Evolutionary conservation across 202 grass and related monocot genomes (phyloP).

Genomic region (Zizania palustris): DNA sequence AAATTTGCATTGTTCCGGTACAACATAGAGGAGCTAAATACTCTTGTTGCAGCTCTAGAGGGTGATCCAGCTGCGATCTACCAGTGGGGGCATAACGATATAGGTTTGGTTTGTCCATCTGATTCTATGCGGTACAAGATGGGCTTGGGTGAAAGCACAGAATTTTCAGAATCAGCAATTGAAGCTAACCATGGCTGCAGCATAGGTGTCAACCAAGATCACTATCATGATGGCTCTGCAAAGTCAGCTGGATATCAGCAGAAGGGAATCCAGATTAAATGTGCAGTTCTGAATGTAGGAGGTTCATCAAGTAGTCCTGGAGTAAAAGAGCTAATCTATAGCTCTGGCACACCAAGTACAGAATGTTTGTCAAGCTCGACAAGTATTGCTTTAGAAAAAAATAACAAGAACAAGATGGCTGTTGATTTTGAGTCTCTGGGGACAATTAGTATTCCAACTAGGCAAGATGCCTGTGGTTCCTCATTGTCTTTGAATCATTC

Average conservation of each 20-base stretch:
- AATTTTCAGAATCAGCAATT: slow-evolving; percentile 13
- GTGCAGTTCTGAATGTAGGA: too few relatives aligned
- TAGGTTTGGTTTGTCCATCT: slow-evolving; percentile 42
- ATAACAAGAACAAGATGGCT: slow-evolving; percentile 33
- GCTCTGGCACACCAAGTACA: too few relatives aligned
- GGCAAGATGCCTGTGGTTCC: slow-evolving; percentile 35
- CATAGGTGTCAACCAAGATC: slow-evolving; percentile 20
- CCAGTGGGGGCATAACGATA: slow-evolving; percentile 45
- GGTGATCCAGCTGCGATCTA: slow-evolving; percentile 55
- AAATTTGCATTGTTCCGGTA: slow-evolving; percentile 56
- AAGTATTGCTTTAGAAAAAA: neutral
- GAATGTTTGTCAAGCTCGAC: too few relatives aligned
- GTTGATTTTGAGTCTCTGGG: slow-evolving; percentile 18
- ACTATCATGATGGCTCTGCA: slow-evolving; percentile 31
- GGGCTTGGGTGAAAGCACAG: slow-evolving; percentile 31
- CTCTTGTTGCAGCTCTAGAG: slow-evolving; percentile 73
- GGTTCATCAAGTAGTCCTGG: too few relatives aligned
- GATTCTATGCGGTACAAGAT: slow-evolving; percentile 28
- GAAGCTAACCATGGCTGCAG: slow-evolving; percentile 23
- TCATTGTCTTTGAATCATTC: slow-evolving; percentile 48
- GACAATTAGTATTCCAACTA: slow-evolving; percentile 35
- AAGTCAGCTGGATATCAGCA: slow-evolving; percentile 21
- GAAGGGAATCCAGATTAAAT: slow-evolving; percentile 13
- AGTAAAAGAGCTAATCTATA: too few relatives aligned
- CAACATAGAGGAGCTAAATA: slow-evolving; percentile 64